Percentiles rank a stretch among this genome's conserved stretches.
phyloP scores from a whole-genome alignment of 768 basidiomycete species.

The Leccinum olivaceopallidum region DNA sequence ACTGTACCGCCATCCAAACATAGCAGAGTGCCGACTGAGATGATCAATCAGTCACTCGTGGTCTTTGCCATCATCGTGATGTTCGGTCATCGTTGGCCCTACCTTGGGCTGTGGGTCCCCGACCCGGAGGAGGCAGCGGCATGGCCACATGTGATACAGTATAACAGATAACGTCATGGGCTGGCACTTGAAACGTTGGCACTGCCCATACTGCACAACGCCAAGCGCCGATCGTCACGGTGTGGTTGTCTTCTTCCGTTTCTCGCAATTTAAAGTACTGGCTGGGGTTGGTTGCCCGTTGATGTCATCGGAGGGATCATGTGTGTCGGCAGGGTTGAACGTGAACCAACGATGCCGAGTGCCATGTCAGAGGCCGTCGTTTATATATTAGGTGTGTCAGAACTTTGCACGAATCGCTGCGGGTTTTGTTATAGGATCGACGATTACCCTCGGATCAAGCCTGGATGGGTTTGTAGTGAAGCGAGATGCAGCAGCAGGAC shows the following conservation, averaged over 20 bases:
- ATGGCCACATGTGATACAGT: not conserved
- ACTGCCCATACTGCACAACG: not conserved
- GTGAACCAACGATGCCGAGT: not conserved
- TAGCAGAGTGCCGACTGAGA: not conserved
- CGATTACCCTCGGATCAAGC: not conserved
- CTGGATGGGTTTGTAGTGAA: not conserved
- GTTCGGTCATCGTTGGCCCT: too few relatives aligned
- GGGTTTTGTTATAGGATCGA: not conserved
- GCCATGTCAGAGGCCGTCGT: not conserved
- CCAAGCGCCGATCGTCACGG: not conserved
- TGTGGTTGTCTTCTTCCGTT: not conserved
- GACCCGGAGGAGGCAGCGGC: not conserved
- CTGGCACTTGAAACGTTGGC: not conserved
- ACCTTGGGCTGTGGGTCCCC: not conserved
- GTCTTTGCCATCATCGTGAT: too few relatives aligned
- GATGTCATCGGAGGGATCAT: not conserved
- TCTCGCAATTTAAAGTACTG: not conserved
- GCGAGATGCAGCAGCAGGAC: not conserved
- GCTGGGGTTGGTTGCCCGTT: too few relatives aligned
- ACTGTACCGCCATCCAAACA: not conserved
- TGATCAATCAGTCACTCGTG: not conserved
- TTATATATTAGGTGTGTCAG: not conserved
- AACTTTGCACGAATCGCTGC: not conserved
- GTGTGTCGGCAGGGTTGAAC: not conserved
- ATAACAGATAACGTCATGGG: not conserved